These are phyloP conservation scores for Sesbania bispinosa DNA, from an alignment of 306 rosid genomes.

Conservation along the genomic window DNA sequence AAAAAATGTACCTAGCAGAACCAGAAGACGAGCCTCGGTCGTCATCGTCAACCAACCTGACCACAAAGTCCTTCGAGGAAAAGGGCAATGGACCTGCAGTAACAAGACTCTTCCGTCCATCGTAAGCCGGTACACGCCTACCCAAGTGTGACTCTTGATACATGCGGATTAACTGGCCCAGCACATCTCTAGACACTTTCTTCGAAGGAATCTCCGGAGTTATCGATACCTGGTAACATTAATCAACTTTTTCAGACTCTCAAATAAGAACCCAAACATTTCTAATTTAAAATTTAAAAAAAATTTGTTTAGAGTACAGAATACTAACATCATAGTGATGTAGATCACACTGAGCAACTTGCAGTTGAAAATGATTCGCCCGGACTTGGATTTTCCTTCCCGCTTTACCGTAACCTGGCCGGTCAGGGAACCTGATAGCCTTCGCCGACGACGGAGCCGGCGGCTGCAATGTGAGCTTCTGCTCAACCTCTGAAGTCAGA, in stretches of 20 bases:
- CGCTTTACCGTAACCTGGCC: conserved; percentile 45
- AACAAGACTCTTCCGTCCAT: conserved; percentile 62
- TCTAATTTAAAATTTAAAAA: neutral
- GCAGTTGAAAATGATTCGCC: conserved; percentile 57
- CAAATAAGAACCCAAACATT: too few species aligned
- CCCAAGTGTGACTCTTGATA: conserved; percentile 31
- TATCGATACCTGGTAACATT: conserved; percentile 49
- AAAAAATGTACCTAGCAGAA: conserved; percentile 31
- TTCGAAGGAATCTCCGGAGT: conserved; percentile 50
- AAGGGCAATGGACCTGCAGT: conserved; percentile 61
- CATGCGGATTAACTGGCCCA: neutral
- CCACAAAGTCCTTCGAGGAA: conserved; percentile 38
- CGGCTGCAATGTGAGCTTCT: conserved; percentile 24
- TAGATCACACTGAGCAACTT: conserved; percentile 35
- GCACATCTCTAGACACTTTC: conserved; percentile 36
- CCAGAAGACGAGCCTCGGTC: conserved; percentile 3
- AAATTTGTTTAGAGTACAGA: neutral
- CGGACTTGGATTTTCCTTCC: conserved; percentile 36
- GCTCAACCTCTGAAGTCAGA: neutral
- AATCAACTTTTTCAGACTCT: neutral
- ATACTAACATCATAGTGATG: conserved; percentile 59
- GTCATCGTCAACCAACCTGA: conserved; percentile 35
- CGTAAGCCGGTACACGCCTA: conserved; percentile 43
- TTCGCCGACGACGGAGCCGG: conserved; percentile 44
- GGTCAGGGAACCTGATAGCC: conserved; percentile 4